Evolutionary conservation across 202 grass and related monocot species (phyloP).

Genomic region (Carex arenaria): DNA sequence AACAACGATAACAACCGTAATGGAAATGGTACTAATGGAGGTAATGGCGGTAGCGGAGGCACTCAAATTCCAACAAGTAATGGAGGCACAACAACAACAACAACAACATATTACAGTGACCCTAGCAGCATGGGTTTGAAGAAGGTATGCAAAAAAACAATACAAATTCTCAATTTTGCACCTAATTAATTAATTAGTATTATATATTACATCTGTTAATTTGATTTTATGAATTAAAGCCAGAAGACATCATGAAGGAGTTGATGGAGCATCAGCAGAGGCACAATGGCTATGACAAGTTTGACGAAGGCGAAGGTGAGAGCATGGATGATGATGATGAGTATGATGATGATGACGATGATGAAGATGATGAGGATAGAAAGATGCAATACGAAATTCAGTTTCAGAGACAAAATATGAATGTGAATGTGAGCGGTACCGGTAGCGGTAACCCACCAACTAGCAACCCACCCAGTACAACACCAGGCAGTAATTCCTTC

Average conservation of each 20-base stretch:
- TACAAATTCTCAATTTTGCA: neutral
- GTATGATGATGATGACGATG: slow-evolving; percentile 49
- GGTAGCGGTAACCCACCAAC: slow-evolving; percentile 23
- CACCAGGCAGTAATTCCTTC: slow-evolving; percentile 66
- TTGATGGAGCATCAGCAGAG: slow-evolving; percentile 53
- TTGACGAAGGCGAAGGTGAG: slow-evolving; percentile 41
- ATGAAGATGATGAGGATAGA: slow-evolving; percentile 35
- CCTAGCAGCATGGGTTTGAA: slow-evolving; percentile 32
- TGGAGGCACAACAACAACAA: slow-evolving; percentile 29
- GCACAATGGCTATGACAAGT: slow-evolving; percentile 39
- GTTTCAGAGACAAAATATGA: slow-evolving; percentile 45
- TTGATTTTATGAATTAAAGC: slow-evolving; percentile 51
- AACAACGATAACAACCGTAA: slow-evolving; percentile 28
- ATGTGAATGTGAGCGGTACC: slow-evolving; percentile 29
- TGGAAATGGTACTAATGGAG: slow-evolving; percentile 19
- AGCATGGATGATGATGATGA: slow-evolving; percentile 61
- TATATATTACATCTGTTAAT: neutral
- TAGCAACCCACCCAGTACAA: slow-evolving; percentile 34
- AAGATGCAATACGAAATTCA: slow-evolving; percentile 79
- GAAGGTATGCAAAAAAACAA: slow-evolving; percentile 44
- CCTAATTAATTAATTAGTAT: neutral
- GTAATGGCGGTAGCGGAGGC: slow-evolving; percentile 27
- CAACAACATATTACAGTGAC: slow-evolving; percentile 30
- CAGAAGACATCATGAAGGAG: slow-evolving; percentile 77
- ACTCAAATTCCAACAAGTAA: slow-evolving; percentile 49